These are phyloP conservation scores for Calonectria pseudoreteaudii DNA, from an alignment of 2,329 filamentous ascomycete genomes.

Conservation along the genomic window DNA sequence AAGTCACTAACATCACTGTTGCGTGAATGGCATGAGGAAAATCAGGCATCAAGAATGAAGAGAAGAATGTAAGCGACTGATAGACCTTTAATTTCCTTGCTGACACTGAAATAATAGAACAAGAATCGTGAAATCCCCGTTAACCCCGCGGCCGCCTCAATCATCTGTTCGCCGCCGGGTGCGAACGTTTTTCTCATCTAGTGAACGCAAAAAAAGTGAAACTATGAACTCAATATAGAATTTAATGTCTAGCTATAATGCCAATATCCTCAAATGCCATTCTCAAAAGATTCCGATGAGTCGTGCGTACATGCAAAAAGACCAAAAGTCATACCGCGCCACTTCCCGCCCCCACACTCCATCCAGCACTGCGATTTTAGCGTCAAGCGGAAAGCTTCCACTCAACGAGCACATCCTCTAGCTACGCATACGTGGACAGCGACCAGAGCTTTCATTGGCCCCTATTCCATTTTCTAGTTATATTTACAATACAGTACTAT, in stretches of 20 bases:
- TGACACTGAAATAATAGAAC: neutral
- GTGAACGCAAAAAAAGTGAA: neutral
- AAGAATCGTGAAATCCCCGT: neutral
- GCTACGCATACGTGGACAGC: neutral
- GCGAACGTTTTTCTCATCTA: neutral
- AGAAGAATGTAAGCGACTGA: neutral
- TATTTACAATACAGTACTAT: neutral
- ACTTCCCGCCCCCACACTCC: too few relatives aligned
- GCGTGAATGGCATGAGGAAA: neutral
- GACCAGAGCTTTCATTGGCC: neutral
- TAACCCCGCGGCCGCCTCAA: neutral
- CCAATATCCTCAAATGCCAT: neutral
- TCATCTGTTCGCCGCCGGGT: neutral
- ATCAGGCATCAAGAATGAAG: neutral
- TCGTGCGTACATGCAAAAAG: too few relatives aligned
- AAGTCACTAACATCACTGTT: neutral
- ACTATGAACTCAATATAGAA: neutral
- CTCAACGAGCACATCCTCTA: neutral
- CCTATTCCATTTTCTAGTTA: too few relatives aligned
- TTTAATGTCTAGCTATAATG: neutral
- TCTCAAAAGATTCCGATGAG: neutral
- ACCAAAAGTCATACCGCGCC: too few relatives aligned
- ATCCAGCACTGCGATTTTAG: neutral
- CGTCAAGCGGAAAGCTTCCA: neutral
- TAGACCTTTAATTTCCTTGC: neutral